Base-by-base conservation (phyloP, 1,284 basidiomycete species). In the Ustilago tritici region DNA sequence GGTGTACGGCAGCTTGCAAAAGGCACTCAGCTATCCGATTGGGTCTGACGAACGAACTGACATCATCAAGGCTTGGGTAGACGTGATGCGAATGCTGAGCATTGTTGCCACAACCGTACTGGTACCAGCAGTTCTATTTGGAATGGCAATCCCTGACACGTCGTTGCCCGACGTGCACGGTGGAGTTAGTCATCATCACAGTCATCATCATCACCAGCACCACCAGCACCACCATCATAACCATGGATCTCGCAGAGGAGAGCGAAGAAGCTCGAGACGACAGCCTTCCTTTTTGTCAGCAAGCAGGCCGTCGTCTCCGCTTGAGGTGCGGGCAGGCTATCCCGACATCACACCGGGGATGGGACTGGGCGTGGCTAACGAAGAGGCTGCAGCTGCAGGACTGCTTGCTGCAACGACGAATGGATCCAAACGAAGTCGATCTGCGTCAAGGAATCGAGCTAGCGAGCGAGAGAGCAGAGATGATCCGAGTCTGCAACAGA, bases 1-100 rank as follows among this genome's bases (percentile, higher is more conserved):
- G 32, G 82, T 87, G 61, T 84, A 80, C 53, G 82, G 81, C 46
- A 81, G 79, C 52, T 77, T 87, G 54, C 70, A 79, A 17, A 84
- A 78, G 9, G 87, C 86, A 17, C 82, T 84, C 1, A 72, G 80
- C 32, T 87, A 87, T 73, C 81, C 83, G 17, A 58, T 81, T 11
- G 87, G 82, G 1, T 69, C 77, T 1, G 65, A 63, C 1, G 80
- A 82, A 60, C 80, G 85, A 52, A 62, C 54, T 9, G 87, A 76
- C 23, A 85, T 87, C 65, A 78, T 85, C 86, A 54, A 84, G 36
- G 77, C 84, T 1, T 85, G 84, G 84, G 80, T 81, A 17, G 63
- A 78, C 17, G 79, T 83, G 47, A 85, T 85, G 84, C 73, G 77
- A 4, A 67, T 67, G 54, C 67, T 85, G 23, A 83, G 84, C 72